These are phyloP conservation scores for Stereocaulon alpinum DNA, from an alignment of 495 filamentous ascomycete species.

Conservation along the genomic window DNA sequence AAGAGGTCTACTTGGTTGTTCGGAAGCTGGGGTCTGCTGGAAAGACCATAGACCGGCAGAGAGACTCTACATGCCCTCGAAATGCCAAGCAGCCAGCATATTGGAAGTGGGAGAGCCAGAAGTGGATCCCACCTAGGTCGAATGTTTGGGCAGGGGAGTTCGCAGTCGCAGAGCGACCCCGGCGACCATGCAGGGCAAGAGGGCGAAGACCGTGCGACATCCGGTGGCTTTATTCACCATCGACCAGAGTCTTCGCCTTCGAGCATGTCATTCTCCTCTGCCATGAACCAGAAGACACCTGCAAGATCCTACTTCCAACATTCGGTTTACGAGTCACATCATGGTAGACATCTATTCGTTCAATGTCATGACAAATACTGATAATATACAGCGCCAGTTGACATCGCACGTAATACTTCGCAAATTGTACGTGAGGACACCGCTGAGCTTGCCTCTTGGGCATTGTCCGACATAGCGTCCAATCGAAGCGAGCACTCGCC, in stretches of 20 bases:
- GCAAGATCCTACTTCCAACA: conserved; percentile 72
- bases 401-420: conserved; percentile 60
- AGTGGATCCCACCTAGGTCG: conserved; percentile 16
- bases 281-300: conserved; percentile 50
- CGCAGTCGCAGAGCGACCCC: not conserved
- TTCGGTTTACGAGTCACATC: conserved; percentile 50
- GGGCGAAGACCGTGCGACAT: not conserved
- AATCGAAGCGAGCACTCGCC: conserved; percentile 23
- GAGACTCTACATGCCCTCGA: not conserved
- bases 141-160: conserved; percentile 8
- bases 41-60: not conserved
- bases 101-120: conserved; percentile 8
- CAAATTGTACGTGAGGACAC: conserved; percentile 80
- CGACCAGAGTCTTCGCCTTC: conserved; percentile 20
- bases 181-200: conserved; percentile 8
- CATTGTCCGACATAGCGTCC: conserved; percentile 55
- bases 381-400: conserved; percentile 36
- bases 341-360: conserved; percentile 38
- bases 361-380: conserved; percentile 19
- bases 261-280: conserved; percentile 15
- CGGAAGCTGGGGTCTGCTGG: not conserved
- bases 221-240: not conserved
- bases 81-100: conserved; percentile 4
- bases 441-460: conserved; percentile 77
- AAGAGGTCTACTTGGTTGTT: not conserved